Evolutionary conservation across 768 basidiomycete species (phyloP).

Genomic region (Lentinus brumalis): DNA sequence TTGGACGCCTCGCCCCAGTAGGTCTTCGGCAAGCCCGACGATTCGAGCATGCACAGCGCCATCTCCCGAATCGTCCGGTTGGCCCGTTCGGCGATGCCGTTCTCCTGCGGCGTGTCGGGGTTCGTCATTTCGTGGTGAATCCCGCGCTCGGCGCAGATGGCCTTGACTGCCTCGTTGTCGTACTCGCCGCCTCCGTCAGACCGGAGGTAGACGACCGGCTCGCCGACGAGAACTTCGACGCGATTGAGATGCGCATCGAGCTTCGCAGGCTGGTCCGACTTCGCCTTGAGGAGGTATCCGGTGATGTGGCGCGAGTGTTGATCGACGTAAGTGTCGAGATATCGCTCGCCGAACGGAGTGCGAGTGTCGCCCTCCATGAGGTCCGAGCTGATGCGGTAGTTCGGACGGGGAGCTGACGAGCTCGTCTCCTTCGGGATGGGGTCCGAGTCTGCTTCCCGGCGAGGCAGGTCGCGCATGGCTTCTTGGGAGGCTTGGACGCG

Average conservation of each 20-base stretch:
- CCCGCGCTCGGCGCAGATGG: conserved; percentile 13
- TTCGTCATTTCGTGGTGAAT: conserved; percentile 22
- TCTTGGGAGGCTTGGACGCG: neutral
- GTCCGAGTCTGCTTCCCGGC: conserved; percentile 27
- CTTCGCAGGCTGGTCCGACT: conserved; percentile 1
- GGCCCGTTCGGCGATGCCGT: no score
- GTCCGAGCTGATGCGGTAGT: conserved; percentile 2
- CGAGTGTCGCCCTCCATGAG: conserved; percentile 5
- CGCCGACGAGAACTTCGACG: conserved; percentile 16
- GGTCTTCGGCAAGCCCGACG: no score
- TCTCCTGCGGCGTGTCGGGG: no score
- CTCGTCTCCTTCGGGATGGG: conserved; percentile 15
- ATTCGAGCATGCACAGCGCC: no score
- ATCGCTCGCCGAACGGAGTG: neutral
- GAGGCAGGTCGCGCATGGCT: conserved; percentile 23
- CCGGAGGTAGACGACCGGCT: conserved; percentile 17
- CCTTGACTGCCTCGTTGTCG: neutral
- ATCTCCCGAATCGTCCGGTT: no score
- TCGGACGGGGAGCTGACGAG: neutral
- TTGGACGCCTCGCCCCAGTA: no score
- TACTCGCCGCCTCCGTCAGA: conserved; percentile 31
- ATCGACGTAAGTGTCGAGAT: conserved; percentile 7
- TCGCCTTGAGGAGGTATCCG: neutral
- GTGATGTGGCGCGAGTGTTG: neutral
- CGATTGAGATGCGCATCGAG: conserved; percentile 21